Evolutionary conservation across 345 rosid genomes (phyloP), one percentile per base, ranked within the genome.

Genomic region (Eucalyptus sp.): DNA sequence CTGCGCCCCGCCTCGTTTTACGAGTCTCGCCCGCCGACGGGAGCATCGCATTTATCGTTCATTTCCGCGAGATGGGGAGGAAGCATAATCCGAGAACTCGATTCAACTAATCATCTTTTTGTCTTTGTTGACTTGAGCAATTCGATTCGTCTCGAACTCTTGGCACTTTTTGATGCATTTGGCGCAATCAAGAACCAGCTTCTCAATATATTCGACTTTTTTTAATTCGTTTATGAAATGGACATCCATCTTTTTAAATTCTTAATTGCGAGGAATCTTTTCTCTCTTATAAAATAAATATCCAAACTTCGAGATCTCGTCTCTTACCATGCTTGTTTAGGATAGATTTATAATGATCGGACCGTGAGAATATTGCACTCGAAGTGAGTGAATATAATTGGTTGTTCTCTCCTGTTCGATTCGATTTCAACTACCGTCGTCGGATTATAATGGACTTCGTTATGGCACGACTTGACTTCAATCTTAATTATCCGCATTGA

Each of bases 251-350:
- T 4, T 56, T 56, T 56, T 0, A 1, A 22, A 56, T 56, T 56
- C 1, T 22, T 24, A 56, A 24, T 0, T 0, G 0, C 6, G 1
- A 4, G 11, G 29, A 56, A 56, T 56, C 62, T 25, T 24, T 56
- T 24, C 29, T 8, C 13, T 56, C 4, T 24, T 10, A 4, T 4
- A 24, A 56, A 24, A 3, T 22, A 56, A 56, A 1, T 4, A 56
- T 24, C 29, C 29, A 56, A 56, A 56, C 13, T 56, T 56, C 1
- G 2, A 56, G 6, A 56, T 24, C 29, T 10, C 9, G 3, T 56
- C 2, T 11, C 29, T 56, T 24, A 1, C 29, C 5, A 25, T 24
- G 12, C 6, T 56, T 56, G 9, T 24, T 56, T 9, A 56, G 0
- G 6, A 24, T 3, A 24, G 29, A 24, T 0, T 56, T 22, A 24